A percentile compares a stretch with the other conserved stretches of the same genome.
Conservation (phyloP, 2,329 filamentous ascomycete species). For the Cytospora piceae region DNA sequence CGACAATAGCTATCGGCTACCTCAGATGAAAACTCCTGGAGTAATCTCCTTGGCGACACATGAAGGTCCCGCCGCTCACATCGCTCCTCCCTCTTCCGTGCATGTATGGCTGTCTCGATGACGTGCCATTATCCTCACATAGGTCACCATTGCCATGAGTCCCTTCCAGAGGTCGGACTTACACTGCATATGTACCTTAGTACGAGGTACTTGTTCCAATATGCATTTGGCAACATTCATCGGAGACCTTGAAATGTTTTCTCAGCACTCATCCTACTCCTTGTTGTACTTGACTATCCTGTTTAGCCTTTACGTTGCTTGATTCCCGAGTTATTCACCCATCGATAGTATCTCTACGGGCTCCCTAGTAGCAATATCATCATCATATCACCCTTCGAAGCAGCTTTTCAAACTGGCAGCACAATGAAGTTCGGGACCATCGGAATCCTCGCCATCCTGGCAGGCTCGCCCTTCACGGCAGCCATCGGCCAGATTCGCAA, state of each 20-base stretch:
- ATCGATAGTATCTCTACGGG: neutral
- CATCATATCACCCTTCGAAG: neutral
- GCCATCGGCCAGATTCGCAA: constrained; percentile 20
- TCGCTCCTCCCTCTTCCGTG: constrained; percentile 19
- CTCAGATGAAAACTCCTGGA: neutral
- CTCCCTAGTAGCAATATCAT: neutral
- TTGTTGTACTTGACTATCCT: neutral
- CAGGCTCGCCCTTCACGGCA: constrained; percentile 18
- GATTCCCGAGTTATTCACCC: neutral
- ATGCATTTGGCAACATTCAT: too few relatives aligned
- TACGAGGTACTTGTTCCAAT: neutral
- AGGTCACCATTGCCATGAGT: neutral
- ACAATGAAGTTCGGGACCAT: constrained; percentile 18
- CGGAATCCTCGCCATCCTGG: constrained; percentile 16
- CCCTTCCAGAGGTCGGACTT: neutral
- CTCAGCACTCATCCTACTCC: neutral
- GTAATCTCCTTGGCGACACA: neutral
- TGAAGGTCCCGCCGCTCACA: too few relatives aligned
- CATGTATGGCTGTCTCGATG: neutral
- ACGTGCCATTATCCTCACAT: neutral
- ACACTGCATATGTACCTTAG: neutral
- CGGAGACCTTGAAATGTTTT: too few relatives aligned
- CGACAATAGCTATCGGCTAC: too few relatives aligned
- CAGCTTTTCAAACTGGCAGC: neutral
- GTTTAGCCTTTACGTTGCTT: neutral